Evolutionary conservation across 192 early-diverging fungal species (phyloP).

Genomic region (Coemansia sp.): DNA sequence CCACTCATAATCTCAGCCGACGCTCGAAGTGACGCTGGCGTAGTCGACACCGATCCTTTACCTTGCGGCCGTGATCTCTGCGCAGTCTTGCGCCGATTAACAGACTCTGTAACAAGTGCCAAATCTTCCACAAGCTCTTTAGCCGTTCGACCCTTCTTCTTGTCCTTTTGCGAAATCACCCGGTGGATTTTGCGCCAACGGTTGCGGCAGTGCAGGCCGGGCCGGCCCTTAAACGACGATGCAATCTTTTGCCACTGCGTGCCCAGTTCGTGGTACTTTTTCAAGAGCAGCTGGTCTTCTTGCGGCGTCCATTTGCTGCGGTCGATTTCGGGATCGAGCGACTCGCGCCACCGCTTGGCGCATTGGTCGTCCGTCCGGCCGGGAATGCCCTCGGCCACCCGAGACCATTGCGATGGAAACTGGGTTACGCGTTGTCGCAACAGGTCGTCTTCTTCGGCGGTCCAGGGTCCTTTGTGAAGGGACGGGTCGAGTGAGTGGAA

Average conservation of each 20-base stretch:
- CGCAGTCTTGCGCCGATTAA: constrained; percentile 47
- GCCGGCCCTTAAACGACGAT: constrained; percentile 66
- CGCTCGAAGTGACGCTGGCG: neutral
- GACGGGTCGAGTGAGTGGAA: constrained; percentile 75
- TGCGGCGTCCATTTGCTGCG: constrained; percentile 67
- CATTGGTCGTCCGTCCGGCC: constrained; percentile 88
- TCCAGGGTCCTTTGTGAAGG: constrained; percentile 79
- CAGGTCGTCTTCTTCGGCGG: constrained; percentile 69
- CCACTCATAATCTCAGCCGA: neutral
- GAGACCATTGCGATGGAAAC: constrained; percentile 78
- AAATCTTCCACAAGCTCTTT: constrained; percentile 26
- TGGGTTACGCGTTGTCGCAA: constrained; percentile 67
- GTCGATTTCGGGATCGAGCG: constrained; percentile 77
- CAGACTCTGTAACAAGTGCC: constrained; percentile 48
- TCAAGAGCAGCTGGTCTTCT: constrained; percentile 61
- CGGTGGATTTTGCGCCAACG: constrained; percentile 74
- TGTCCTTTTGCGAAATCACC: constrained; percentile 51
- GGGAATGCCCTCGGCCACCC: constrained; percentile 70
- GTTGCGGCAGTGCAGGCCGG: constrained; percentile 75
- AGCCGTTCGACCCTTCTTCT: constrained; percentile 27
- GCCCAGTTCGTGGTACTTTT: constrained; percentile 63
- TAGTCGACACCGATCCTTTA: neutral
- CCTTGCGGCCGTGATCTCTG: constrained; percentile 34
- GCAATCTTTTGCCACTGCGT: constrained; percentile 82
- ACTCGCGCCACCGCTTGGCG: constrained; percentile 86